phyloP scores from a whole-genome alignment of 2,329 filamentous ascomycete genomes.

The Pyrenophora teres region DNA sequence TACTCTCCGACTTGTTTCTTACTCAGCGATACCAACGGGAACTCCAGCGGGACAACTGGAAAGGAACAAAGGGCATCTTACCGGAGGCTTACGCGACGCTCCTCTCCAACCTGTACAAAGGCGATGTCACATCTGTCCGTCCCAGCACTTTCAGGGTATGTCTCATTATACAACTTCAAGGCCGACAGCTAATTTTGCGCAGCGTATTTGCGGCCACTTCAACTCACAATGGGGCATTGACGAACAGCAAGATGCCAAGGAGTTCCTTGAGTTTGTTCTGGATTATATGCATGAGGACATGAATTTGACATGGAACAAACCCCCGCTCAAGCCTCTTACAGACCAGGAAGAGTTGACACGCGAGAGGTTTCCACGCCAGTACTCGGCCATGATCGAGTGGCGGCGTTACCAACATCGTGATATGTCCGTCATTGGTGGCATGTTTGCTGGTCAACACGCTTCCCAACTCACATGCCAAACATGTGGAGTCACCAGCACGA shows the following conservation, averaged over 20 bases:
- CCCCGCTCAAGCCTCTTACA: conserved; percentile 62
- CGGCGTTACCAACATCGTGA: conserved; percentile 69
- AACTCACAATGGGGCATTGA: conserved; percentile 72
- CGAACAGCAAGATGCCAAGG: conserved; percentile 87
- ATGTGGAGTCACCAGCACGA: conserved; percentile 67
- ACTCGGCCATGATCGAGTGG: conserved; percentile 78
- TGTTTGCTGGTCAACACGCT: conserved; percentile 76
- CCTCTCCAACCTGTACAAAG: conserved; percentile 66
- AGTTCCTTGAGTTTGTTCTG: conserved; percentile 83
- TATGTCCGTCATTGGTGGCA: conserved; percentile 74
- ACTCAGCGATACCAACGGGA: conserved; percentile 64
- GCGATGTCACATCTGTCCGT: conserved; percentile 54
- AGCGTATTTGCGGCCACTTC: conserved; percentile 66
- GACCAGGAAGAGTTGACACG: conserved; percentile 64
- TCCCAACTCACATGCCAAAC: conserved; percentile 65
- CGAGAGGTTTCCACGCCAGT: conserved; percentile 63
- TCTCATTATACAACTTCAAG: neutral
- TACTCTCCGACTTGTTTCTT: conserved; percentile 66
- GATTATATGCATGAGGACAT: conserved; percentile 85
- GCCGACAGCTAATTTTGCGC: conserved; percentile 20
- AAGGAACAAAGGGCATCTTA: conserved; percentile 66
- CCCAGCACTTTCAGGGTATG: conserved; percentile 54
- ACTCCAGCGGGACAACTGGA: conserved; percentile 67
- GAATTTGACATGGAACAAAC: conserved; percentile 67
- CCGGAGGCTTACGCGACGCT: conserved; percentile 66